Conservation (phyloP, 108 stramenopile species). For the Nitzschia sp. region DNA sequence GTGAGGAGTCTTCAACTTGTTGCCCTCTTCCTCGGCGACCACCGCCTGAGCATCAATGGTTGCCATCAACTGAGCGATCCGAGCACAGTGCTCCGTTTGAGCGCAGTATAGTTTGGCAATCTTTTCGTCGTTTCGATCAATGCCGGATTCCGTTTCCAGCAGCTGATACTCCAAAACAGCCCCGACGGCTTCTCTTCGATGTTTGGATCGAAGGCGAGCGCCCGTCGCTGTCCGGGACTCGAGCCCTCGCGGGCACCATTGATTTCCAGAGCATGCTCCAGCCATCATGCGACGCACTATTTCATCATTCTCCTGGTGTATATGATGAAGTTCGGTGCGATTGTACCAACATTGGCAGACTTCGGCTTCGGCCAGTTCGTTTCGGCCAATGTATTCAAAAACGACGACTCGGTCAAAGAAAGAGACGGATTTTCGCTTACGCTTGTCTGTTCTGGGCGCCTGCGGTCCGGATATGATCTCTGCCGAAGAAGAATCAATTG, state of each 20-base stretch:
- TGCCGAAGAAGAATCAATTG: too few relatives aligned
- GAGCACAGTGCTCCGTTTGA: neutral
- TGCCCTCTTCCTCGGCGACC: too few relatives aligned
- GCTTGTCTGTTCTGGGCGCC: neutral
- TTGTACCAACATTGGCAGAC: neutral
- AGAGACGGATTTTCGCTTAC: neutral
- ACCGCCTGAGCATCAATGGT: slow-evolving; percentile 7
- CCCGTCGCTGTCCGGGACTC: slow-evolving; percentile 1
- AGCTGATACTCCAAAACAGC: slow-evolving; percentile 7
- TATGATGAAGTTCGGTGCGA: neutral
- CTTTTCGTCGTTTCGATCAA: slow-evolving; percentile 3
- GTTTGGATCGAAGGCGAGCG: slow-evolving; percentile 1
- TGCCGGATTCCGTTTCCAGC: neutral
- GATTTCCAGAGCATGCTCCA: neutral
- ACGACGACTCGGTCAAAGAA: neutral
- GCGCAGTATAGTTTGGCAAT: slow-evolving; percentile 2
- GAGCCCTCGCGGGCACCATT: slow-evolving; percentile 12
- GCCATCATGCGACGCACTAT: slow-evolving; percentile 3
- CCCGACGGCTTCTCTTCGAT: slow-evolving; percentile 1
- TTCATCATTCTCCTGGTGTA: neutral
- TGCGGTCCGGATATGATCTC: neutral
- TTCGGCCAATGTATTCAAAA: slow-evolving; percentile 1
- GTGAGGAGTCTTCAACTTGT: neutral
- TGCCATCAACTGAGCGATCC: slow-evolving; percentile 1
- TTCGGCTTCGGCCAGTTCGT: slow-evolving; percentile 1